Evolutionary conservation across 2,329 filamentous ascomycete genomes (phyloP).

Genomic region (Apiospora saccharicola): DNA sequence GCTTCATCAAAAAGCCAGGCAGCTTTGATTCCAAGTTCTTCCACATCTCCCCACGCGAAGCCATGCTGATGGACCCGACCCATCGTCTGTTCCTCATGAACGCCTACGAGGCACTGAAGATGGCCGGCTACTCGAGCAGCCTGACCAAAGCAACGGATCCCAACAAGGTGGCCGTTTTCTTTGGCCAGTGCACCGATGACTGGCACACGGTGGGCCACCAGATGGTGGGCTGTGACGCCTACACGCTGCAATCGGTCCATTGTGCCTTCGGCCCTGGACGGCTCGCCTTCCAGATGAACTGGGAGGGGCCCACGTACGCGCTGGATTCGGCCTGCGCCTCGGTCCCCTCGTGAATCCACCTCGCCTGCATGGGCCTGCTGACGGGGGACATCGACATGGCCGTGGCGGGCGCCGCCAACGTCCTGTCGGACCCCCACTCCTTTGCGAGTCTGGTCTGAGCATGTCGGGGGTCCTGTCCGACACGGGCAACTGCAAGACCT

Average conservation of each 20-base stretch:
- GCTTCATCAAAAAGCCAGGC: neutral
- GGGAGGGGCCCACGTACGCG: neutral
- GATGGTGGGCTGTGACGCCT: neutral
- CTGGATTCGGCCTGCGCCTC: slow-evolving; percentile 9
- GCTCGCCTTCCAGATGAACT: neutral
- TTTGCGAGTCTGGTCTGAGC: neutral
- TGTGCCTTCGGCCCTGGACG: neutral
- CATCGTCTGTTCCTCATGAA: neutral
- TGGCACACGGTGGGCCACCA: neutral
- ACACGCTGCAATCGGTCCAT: neutral
- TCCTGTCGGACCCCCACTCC: neutral
- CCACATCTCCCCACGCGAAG: neutral
- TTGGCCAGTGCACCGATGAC: neutral
- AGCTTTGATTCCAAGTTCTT: neutral
- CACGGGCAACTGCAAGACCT: neutral
- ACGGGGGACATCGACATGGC: neutral
- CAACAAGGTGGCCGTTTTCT: neutral
- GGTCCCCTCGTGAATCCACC: neutral
- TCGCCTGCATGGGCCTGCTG: neutral
- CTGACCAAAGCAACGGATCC: neutral
- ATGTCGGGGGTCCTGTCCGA: neutral
- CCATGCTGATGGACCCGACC: neutral
- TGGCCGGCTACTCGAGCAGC: neutral
- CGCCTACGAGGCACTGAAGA: neutral
- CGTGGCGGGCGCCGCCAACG: neutral